Base-by-base conservation (phyloP, 208 protist genomes). In the Trichomonas tenax region DNA sequence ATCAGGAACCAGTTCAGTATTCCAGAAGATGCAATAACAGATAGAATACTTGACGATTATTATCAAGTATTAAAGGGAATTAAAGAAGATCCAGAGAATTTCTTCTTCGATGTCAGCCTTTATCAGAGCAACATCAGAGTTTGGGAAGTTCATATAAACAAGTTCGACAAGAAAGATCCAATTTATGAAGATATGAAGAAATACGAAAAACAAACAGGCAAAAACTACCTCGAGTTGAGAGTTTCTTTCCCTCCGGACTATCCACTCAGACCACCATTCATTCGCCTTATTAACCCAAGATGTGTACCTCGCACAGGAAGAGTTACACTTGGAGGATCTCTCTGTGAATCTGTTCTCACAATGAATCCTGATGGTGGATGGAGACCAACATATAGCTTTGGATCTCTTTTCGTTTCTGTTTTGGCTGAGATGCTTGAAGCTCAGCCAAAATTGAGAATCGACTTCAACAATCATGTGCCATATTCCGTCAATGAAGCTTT, bases 201-300 rank as follows among this genome's bases (percentile, higher is more conserved):
- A 93, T 93, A 93, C 38, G 8, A 93, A 58, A 48, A 93, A 58
- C 0, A 31, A 23, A 58, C 86, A 93, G 44, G 44, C 17, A 48
- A 44, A 93, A 26, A 93, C 31, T 93, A 93, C 31, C 11, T 96
- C 23, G 63, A 95, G 31, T 4, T 96, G 11, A 58, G 34, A 2
- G 89, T 96, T 41, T 44, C 48, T 36, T 96, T 96, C 17, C 96
- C 96, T 17, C 48, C 84, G 15, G 89, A 96, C 26, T 96, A 96
- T 95, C 96, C 96, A 38, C 44, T 51, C 14, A 44, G 14, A 8
- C 96, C 96, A 0, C 96, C 96, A 45, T 96, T 96, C 31, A 41
- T 95, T 14, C 84, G 82, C 21, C 86, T 96, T 26, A 38, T 96
- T n/a, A 0, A 2, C 6, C 96, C 96, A 11, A 9, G 96, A 38